These are phyloP conservation scores for Lasiosphaeria ovina DNA, from an alignment of 495 filamentous ascomycete species.

Conservation along the genomic window DNA sequence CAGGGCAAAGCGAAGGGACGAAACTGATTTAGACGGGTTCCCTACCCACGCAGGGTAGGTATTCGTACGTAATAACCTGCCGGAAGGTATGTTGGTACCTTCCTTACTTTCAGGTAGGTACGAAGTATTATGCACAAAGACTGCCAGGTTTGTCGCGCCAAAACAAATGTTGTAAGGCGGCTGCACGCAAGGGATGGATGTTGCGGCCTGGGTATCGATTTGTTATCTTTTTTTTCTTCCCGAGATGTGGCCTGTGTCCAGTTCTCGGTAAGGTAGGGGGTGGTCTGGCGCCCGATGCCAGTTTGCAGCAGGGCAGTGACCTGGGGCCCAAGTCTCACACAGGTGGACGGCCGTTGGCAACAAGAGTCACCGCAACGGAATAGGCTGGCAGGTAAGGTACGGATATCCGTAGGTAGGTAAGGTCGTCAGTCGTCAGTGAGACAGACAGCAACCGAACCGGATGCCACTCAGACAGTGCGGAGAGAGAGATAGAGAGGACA, in stretches of 20 bases:
- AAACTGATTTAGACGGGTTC: neutral
- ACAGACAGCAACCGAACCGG: too few species aligned
- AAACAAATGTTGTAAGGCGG: neutral
- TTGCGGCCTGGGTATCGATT: neutral
- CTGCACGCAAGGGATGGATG: neutral
- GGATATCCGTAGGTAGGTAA: neutral
- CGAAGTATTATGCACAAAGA: too few species aligned
- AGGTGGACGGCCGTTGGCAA: neutral
- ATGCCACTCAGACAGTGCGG: neutral
- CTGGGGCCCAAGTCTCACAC: neutral
- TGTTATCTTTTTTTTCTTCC: neutral
- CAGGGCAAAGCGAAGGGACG: neutral
- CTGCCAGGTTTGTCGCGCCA: neutral
- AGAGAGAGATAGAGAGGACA: neutral
- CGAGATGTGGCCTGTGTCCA: neutral
- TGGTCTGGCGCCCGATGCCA: constrained; percentile 12
- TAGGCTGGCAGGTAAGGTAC: neutral
- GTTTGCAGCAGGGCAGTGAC: neutral
- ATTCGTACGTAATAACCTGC: too few species aligned
- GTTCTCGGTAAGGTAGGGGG: neutral
- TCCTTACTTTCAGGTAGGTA: too few species aligned
- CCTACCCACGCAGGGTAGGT: too few species aligned
- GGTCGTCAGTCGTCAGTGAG: too few species aligned
- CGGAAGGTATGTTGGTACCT: too few species aligned
- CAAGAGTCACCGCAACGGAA: neutral